phyloP scores from a whole-genome alignment of 768 basidiomycete species.

The Gyrodon lividus region DNA sequence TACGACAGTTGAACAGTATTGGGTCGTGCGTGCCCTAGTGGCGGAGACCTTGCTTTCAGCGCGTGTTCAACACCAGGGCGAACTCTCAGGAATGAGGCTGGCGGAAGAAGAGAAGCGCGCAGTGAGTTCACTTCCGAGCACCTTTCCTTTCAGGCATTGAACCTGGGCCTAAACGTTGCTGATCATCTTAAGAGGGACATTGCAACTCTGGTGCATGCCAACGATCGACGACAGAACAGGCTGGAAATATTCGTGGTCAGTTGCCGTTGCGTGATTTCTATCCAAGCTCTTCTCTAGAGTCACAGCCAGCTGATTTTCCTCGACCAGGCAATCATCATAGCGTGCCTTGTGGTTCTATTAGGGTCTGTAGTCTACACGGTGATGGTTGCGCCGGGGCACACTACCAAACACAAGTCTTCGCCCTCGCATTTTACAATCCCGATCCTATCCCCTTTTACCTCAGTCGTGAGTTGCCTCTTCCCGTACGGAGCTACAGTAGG shows the following conservation, averaged over 20 bases:
- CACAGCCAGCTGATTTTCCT: conserved; percentile 14
- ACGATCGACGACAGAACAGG: conserved; percentile 47
- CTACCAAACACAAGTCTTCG: conserved; percentile 9
- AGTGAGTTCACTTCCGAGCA: conserved; percentile 33
- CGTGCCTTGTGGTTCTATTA: conserved; percentile 25
- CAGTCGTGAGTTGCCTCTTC: conserved; percentile 48
- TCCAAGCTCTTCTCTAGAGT: no score
- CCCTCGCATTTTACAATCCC: conserved; percentile 74
- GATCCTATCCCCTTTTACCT: conserved; percentile 74
- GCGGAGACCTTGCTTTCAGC: conserved; percentile 62
- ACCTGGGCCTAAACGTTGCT: background rate
- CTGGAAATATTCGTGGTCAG: conserved; percentile 56
- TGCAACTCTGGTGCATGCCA: conserved; percentile 35
- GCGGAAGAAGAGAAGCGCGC: conserved; percentile 46
- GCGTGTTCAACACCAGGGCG: conserved; percentile 46
- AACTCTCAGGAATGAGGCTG: conserved; percentile 43
- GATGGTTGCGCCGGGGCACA: conserved; percentile 15
- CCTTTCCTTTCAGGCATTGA: no score
- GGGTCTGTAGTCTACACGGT: conserved; percentile 20
- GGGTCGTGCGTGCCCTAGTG: conserved; percentile 63
- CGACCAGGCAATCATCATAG: conserved; percentile 11
- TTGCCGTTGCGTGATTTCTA: conserved; percentile 1
- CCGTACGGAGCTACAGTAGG: background rate
- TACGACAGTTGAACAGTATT: conserved; percentile 52
- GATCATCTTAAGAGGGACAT: conserved; percentile 43